Conservation (phyloP, 139 green algal species). For the Chlorella sp. region DNA sequence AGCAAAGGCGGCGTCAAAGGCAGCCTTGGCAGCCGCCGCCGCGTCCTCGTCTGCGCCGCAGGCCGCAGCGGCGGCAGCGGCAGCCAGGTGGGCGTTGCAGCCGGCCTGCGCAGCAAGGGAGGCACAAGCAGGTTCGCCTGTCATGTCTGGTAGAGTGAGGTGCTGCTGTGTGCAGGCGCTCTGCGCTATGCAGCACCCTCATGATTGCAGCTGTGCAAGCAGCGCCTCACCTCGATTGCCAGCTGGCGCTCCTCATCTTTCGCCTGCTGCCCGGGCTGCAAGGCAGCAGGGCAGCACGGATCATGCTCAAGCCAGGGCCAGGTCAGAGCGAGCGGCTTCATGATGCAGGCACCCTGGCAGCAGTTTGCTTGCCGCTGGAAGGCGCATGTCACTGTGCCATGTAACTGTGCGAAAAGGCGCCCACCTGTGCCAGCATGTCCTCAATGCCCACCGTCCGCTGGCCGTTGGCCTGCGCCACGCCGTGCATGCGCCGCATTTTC, state of each 20-base stretch:
- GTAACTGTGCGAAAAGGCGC: neutral
- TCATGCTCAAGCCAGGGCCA: too few relatives aligned
- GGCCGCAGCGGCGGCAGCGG: slow-evolving; percentile 18
- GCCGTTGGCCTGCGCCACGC: slow-evolving; percentile 43
- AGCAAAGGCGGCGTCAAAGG: neutral
- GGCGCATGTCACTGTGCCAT: too few relatives aligned
- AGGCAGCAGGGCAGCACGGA: neutral
- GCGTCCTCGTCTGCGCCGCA: neutral
- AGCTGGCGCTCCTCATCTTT: slow-evolving; percentile 9
- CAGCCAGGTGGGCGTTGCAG: slow-evolving; percentile 19
- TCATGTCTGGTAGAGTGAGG: too few relatives aligned
- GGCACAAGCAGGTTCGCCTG: too few relatives aligned
- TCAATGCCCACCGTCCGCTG: slow-evolving; percentile 40
- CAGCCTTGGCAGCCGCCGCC: slow-evolving; percentile 7
- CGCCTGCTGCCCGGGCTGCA: neutral
- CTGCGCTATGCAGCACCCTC: too few relatives aligned
- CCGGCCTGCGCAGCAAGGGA: too few relatives aligned
- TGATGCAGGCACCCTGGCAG: too few relatives aligned
- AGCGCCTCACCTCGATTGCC: neutral
- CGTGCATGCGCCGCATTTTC: slow-evolving; percentile 49
- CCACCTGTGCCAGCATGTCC: slow-evolving; percentile 22
- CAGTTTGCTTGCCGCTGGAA: too few relatives aligned
- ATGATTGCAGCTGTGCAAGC: too few relatives aligned
- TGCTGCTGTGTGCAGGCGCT: too few relatives aligned
- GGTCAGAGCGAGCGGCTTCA: too few relatives aligned